These are phyloP conservation scores for Suillus spraguei DNA, from an alignment of 768 basidiomycete species.

Conservation along the genomic window DNA sequence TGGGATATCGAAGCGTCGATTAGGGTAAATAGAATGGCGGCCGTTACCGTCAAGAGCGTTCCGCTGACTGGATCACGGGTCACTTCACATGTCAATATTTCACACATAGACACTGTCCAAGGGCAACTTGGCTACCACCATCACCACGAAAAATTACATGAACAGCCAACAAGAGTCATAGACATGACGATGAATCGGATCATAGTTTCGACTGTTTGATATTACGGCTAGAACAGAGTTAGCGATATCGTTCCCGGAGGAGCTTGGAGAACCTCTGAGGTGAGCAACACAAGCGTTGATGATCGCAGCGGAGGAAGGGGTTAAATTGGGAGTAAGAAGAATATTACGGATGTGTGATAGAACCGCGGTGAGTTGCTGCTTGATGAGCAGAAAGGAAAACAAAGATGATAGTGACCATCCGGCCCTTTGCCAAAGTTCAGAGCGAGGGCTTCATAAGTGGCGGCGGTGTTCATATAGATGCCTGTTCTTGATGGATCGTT, in stretches of 20 bases:
- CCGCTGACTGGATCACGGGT: constrained; percentile 45
- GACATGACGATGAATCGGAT: constrained; percentile 73
- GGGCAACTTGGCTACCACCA: constrained; percentile 56
- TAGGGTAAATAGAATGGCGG: constrained; percentile 67
- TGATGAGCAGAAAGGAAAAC: too few relatives aligned
- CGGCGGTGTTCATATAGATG: constrained; percentile 45
- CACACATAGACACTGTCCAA: constrained; percentile 36
- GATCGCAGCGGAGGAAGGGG: too few relatives aligned
- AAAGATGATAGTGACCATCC: constrained; percentile 33
- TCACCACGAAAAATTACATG: constrained; percentile 68
- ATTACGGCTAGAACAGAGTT: constrained; percentile 53
- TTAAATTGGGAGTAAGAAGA: too few relatives aligned
- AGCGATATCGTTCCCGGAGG: not conserved
- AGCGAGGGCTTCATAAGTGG: constrained; percentile 66
- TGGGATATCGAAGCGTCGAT: constrained; percentile 73
- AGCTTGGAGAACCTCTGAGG: too few relatives aligned
- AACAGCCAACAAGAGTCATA: constrained; percentile 60
- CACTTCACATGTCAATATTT: constrained; percentile 6
- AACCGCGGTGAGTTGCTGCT: too few relatives aligned
- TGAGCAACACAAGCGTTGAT: too few relatives aligned
- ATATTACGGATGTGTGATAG: too few relatives aligned
- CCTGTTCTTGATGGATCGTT: constrained; percentile 18
- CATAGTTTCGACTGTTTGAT: constrained; percentile 73
- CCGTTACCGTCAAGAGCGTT: constrained; percentile 56
- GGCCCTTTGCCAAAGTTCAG: constrained; percentile 62